Evolutionary conservation across 495 filamentous ascomycete genomes (phyloP), one percentile per base, ranked within the genome.

Genomic region (Trichodelitschia bisporula): DNA sequence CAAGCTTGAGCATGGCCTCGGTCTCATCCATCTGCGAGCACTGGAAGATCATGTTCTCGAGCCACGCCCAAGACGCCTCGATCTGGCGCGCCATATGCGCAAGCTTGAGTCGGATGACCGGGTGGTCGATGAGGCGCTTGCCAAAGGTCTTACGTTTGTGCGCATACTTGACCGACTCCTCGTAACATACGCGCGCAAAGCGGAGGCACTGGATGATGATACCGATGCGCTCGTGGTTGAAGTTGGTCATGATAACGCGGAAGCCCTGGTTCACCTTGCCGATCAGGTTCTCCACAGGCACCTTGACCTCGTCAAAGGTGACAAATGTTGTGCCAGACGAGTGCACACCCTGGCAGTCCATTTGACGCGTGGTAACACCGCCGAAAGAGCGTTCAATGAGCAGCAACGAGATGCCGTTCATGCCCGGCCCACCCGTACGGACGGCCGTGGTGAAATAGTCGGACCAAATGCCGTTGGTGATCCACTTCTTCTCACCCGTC

Each of bases 401-500:
- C 14, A 97, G 70, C 15, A 92, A 66, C 13, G 68, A 76, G 30
- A 97, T 53, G 39, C 86, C 86, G 41, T 77, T 77, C 84, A 92
- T 93, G 23, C 86, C 86, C 48, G 47, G 38, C 18, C 56, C 59
- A 30, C 84, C 82, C 1, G 86, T 97, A 34, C 86, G 77, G 19
- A 97, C 86, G 25, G 86, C 86, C 19, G 74, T 79, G 31, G 86
- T 95, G 61, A 97, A 97, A 56, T 93, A 97, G 49, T 97, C 86
- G 34, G 61, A 64, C 76, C 77, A 93, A 37, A 92, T 64, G 42
- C 86, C 86, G 58, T 97, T 95, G 45, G 84, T 93, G 53, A 97
- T 97, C 86, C 86, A 95, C 54, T 97, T 97, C 71, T 97, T 95
- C 64, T 93, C 86, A 25, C 86, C 86, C 47, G 95, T 97, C 52